Conservation (phyloP, 2,329 filamentous ascomycete species). For the Pyrenophora graminea region DNA sequence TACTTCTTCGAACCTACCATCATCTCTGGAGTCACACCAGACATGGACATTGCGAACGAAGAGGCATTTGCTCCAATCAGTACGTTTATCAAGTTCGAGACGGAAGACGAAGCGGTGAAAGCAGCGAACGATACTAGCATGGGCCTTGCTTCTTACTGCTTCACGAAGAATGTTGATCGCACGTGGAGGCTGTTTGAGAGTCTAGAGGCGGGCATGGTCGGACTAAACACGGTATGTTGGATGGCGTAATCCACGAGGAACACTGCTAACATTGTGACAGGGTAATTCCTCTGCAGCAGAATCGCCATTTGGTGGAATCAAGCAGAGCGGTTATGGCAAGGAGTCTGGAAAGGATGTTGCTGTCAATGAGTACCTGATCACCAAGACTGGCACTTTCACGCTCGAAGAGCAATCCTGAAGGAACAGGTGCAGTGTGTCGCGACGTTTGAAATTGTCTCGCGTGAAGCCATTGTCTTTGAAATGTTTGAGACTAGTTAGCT, state of each 20-base stretch:
- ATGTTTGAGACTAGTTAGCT: conserved; percentile 3
- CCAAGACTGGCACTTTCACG: conserved; percentile 68
- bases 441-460: conserved; percentile 1
- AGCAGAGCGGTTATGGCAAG: conserved; percentile 70
- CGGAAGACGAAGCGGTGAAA: conserved; percentile 65
- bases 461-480: not conserved
- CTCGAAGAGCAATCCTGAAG: conserved; percentile 48
- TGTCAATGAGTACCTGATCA: conserved; percentile 64
- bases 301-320: conserved; percentile 69
- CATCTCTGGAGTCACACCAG: conserved; percentile 61
- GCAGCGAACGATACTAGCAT: conserved; percentile 65
- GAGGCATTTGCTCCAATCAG: conserved; percentile 69
- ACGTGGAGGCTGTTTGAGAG: conserved; percentile 69
- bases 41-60: conserved; percentile 62
- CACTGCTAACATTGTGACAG: conserved; percentile 22
- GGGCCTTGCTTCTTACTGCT: conserved; percentile 69
- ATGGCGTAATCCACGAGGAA: not conserved
- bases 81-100: conserved; percentile 67
- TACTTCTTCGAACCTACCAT: conserved; percentile 75
- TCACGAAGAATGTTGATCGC: conserved; percentile 69
- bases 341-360: conserved; percentile 70
- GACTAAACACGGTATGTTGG: conserved; percentile 61
- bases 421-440: not conserved
- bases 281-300: conserved; percentile 69
- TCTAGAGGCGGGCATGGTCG: conserved; percentile 71